These are phyloP conservation scores for Asterophora parasitica DNA, from an alignment of 768 basidiomycete species.

Conservation along the genomic window DNA sequence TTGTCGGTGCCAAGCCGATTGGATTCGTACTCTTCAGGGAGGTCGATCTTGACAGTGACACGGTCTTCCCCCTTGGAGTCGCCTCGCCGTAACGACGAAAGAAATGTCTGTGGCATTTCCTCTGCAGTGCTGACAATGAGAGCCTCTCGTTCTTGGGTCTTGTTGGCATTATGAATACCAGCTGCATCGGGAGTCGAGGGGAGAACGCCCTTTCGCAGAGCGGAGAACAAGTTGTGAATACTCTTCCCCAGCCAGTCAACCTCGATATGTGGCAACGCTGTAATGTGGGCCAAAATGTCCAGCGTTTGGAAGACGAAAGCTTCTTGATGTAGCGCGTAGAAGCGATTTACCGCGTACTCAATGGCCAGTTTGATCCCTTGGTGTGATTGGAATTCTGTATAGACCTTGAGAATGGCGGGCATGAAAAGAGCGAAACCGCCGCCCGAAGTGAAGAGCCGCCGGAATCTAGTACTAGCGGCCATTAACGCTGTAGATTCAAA, in stretches of 20 bases:
- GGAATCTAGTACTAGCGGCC: conserved; percentile 73
- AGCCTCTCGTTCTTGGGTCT: conserved; percentile 64
- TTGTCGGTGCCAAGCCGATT: conserved; percentile 56
- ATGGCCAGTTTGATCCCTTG: conserved; percentile 59
- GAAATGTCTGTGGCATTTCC: conserved; percentile 67
- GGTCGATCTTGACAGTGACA: conserved; percentile 37
- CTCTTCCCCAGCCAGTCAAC: conserved; percentile 48
- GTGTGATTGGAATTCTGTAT: conserved; percentile 55
- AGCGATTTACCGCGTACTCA: conserved; percentile 66
- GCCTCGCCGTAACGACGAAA: conserved; percentile 46
- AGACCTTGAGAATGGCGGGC: conserved; percentile 66
- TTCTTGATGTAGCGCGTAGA: conserved; percentile 70
- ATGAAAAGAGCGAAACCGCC: conserved; percentile 74
- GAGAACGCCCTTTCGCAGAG: conserved; percentile 42
- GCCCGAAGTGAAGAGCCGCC: conserved; percentile 67
- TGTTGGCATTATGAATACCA: conserved; percentile 62
- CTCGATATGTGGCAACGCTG: conserved; percentile 45
- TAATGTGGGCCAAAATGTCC: conserved; percentile 54
- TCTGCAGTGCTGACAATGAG: conserved; percentile 65
- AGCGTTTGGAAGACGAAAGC: conserved; percentile 72
- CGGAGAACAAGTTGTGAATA: conserved; percentile 54
- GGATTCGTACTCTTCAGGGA: conserved; percentile 59
- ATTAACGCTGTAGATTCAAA: conserved; percentile 46
- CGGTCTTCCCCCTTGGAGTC: conserved; percentile 37
- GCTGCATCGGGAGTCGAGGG: conserved; percentile 49